Conservation (phyloP, 805 yeast genomes). For the Lipomyces kockii region DNA sequence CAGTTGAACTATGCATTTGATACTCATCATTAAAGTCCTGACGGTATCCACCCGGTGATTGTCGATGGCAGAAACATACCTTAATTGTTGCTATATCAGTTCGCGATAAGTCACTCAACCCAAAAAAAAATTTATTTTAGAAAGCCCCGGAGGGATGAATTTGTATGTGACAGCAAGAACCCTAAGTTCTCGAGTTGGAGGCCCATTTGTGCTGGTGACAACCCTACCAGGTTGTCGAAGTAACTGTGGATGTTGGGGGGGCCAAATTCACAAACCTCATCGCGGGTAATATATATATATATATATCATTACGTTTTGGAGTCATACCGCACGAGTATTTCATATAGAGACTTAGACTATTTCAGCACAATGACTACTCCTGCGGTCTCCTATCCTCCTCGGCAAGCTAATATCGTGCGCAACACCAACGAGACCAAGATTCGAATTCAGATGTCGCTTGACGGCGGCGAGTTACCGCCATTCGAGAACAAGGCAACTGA, state of each 20-base stretch:
- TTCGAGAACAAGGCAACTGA: conserved; percentile 11
- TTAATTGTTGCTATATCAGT: background rate
- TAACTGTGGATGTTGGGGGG: no score
- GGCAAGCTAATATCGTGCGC: conserved; percentile 58
- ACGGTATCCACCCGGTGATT: background rate
- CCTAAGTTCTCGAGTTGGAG: no score
- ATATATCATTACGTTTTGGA: no score
- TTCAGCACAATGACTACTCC: background rate
- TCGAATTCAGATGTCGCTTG: conserved; percentile 79
- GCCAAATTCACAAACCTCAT: no score
- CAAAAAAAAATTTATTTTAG: background rate
- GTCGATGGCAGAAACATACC: background rate
- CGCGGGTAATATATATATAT: no score
- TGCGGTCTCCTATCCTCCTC: conserved; percentile 10
- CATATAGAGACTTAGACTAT: background rate
- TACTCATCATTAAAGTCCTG: conserved; percentile 17
- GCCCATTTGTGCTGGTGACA: no score
- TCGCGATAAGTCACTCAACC: background rate
- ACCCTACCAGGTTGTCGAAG: no score
- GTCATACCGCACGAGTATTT: background rate
- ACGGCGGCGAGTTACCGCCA: conserved; percentile 71
- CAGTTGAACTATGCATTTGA: conserved; percentile 33
- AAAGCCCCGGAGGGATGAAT: background rate
- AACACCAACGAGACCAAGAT: conserved; percentile 93
- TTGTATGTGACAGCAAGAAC: background rate